Conservation (phyloP, 176 grass and related monocot genomes). For the Oryza glumipatula region DNA sequence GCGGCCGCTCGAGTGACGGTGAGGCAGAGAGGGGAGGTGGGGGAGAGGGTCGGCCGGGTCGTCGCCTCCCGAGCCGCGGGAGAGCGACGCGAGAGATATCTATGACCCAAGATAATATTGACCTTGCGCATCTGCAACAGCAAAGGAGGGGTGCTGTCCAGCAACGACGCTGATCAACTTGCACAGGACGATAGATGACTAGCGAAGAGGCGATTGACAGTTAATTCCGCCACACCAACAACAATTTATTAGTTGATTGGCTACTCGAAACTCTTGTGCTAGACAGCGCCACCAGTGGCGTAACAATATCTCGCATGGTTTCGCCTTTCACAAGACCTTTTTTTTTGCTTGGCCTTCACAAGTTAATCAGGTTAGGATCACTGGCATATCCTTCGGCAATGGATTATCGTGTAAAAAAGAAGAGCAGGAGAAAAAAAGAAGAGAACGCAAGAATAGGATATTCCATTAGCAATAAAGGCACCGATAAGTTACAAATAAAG, state of each 20-base stretch:
- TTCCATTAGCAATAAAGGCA: slow-evolving; percentile 28
- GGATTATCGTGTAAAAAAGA: neutral
- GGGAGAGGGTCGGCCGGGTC: no score
- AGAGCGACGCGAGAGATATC: no score
- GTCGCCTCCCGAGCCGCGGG: no score
- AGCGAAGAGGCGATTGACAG: neutral
- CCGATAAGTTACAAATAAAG: slow-evolving; percentile 43
- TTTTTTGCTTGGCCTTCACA: no score
- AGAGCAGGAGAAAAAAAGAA: no score
- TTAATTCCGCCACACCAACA: neutral
- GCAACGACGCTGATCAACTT: no score
- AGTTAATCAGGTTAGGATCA: neutral
- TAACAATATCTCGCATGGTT: neutral
- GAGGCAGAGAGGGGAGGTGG: no score
- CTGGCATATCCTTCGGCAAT: neutral
- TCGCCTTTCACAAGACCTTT: neutral
- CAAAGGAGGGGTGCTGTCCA: no score
- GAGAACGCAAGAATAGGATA: neutral
- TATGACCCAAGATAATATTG: no score
- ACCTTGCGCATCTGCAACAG: no score
- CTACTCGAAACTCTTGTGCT: neutral
- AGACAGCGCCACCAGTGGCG: neutral
- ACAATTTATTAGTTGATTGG: neutral
- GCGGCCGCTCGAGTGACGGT: no score
- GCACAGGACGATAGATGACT: no score